A percentile compares a stretch with the other conserved stretches of the same genome.
phyloP scores from a whole-genome alignment of 768 basidiomycete genomes.

The Xerocomus potaroensis region DNA sequence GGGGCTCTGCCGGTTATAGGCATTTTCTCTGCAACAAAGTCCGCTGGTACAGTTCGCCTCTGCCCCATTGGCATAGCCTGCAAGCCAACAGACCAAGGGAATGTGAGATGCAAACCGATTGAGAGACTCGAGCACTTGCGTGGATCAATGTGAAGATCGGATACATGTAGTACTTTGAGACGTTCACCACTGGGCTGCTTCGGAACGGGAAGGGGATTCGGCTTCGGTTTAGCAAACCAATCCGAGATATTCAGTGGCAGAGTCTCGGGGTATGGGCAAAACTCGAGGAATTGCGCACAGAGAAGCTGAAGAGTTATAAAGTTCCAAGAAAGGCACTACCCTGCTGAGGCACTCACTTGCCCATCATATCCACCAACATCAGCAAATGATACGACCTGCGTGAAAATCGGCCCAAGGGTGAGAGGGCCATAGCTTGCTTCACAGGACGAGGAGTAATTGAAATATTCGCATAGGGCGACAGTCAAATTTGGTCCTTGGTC shows the following conservation, averaged over 20 bases:
- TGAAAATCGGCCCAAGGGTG: conserved; percentile 55
- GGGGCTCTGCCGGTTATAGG: conserved; percentile 46
- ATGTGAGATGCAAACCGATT: neutral
- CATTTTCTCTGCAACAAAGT: conserved; percentile 60
- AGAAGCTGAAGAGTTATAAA: conserved; percentile 38
- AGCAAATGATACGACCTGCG: conserved; percentile 68
- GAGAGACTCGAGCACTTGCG: conserved; percentile 38
- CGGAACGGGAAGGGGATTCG: conserved; percentile 54
- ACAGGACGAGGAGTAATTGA: conserved; percentile 52
- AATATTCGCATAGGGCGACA: conserved; percentile 56
- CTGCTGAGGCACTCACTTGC: conserved; percentile 39
- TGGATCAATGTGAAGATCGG: conserved; percentile 74
- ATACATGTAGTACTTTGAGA: conserved; percentile 72
- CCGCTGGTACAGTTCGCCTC: conserved; percentile 70
- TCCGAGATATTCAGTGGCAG: conserved; percentile 56
- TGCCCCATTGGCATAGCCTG: conserved; percentile 64
- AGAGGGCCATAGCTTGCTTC: conserved; percentile 42
- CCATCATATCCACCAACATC: conserved; percentile 72
- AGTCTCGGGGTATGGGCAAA: conserved; percentile 56
- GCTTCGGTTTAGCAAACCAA: conserved; percentile 79
- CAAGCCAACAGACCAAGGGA: neutral
- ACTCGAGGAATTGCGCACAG: conserved; percentile 54
- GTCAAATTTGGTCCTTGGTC: conserved; percentile 54
- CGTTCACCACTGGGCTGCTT: conserved; percentile 60
- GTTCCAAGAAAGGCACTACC: neutral